Conservation (phyloP, 306 rosid species). For the Prunus campanulata region DNA sequence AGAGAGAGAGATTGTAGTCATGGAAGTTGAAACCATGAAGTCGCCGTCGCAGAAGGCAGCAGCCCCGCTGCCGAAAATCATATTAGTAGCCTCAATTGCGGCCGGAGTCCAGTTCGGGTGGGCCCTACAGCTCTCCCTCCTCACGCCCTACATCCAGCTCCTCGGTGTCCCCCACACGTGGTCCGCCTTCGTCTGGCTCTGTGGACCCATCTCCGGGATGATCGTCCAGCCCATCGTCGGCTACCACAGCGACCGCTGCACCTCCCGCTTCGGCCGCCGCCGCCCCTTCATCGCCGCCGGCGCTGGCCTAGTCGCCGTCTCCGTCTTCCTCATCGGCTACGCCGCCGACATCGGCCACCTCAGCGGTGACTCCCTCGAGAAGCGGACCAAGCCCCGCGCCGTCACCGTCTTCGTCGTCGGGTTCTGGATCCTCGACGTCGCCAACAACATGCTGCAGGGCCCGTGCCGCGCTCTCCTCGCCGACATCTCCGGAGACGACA, state of each 20-base stretch:
- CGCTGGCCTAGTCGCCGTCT: constrained; percentile 36
- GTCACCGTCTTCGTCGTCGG: constrained; percentile 63
- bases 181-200: constrained; percentile 87
- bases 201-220: constrained; percentile 86
- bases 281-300: constrained; percentile 78
- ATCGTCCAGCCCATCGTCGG: constrained; percentile 83
- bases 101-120: constrained; percentile 89
- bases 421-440: constrained; percentile 81
- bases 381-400: constrained; percentile 45
- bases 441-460: constrained; percentile 76
- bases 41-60: neutral
- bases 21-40: constrained; percentile 25
- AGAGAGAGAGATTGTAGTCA: neutral
- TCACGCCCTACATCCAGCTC: constrained; percentile 80
- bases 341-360: constrained; percentile 77
- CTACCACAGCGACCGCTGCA: constrained; percentile 77
- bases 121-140: constrained; percentile 77
- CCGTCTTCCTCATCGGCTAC: constrained; percentile 81
- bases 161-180: constrained; percentile 68
- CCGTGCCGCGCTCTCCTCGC: constrained; percentile 75
- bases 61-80: constrained; percentile 38
- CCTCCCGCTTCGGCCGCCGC: constrained; percentile 87
- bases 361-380: constrained; percentile 35
- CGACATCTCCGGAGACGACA: constrained; percentile 53
- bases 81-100: constrained; percentile 70